Evolutionary conservation across 1,284 basidiomycete species (phyloP).

Genomic region (Malassezia nana): DNA sequence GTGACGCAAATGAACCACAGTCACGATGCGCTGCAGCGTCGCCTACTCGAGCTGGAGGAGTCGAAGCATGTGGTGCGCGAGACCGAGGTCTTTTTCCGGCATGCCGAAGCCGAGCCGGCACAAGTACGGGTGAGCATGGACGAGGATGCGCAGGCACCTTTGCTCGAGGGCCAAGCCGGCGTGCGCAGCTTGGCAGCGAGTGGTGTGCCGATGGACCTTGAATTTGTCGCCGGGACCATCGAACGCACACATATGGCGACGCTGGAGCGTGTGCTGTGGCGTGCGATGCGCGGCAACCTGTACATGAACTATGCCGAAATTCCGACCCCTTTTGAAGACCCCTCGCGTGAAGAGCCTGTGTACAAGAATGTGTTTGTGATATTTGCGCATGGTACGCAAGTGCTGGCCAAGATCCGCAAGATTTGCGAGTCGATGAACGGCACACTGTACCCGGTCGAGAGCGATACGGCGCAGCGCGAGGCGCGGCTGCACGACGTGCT

Average conservation of each 20-base stretch:
- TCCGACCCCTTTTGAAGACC: constrained; percentile 79
- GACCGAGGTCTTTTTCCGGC: constrained; percentile 89
- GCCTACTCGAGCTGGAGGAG: constrained; percentile 79
- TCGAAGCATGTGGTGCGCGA: constrained; percentile 80
- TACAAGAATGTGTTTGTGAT: constrained; percentile 98
- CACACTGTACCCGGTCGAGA: constrained; percentile 88
- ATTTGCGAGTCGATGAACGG: constrained; percentile 97
- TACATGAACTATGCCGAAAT: constrained; percentile 99
- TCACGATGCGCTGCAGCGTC: constrained; percentile 78
- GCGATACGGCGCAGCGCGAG: constrained; percentile 80
- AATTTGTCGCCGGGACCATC: constrained; percentile 89
- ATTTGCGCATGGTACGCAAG: constrained; percentile 87
- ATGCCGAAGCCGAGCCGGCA: constrained; percentile 70
- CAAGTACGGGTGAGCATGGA: constrained; percentile 75
- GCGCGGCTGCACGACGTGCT: constrained; percentile 82
- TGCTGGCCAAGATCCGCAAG: constrained; percentile 94
- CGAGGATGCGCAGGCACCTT: constrained; percentile 66
- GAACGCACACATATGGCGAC: constrained; percentile 83
- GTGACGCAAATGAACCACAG: constrained; percentile 85
- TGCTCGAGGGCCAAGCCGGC: constrained; percentile 63
- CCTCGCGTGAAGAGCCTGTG: constrained; percentile 54
- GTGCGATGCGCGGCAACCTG: constrained; percentile 89
- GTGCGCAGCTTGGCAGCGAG: constrained; percentile 38
- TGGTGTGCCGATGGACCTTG: constrained; percentile 59
- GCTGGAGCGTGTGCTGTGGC: constrained; percentile 96